Percentiles rank a stretch among this genome's conserved stretches.
Conservation (phyloP, 75 land plant species). For the Pinus taeda region DNA sequence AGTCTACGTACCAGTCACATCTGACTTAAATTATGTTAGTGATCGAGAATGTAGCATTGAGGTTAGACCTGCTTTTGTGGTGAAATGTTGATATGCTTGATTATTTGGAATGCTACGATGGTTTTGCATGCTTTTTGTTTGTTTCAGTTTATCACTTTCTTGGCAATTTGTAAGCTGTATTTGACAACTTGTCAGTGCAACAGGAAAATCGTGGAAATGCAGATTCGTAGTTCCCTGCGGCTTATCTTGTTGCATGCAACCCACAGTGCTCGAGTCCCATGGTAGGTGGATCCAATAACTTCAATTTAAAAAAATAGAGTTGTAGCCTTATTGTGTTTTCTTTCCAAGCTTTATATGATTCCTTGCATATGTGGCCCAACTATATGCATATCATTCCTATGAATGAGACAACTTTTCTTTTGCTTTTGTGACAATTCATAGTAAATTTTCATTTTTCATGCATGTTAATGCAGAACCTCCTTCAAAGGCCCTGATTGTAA, state of each 20-base stretch:
- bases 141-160: constrained; percentile 5
- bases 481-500: constrained; percentile 28
- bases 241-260: background rate
- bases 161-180: background rate
- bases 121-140: constrained; percentile 10
- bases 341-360: background rate
- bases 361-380: background rate
- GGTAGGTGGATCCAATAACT: constrained; percentile 1
- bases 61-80: background rate
- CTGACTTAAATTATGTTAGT: background rate
- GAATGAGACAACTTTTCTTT: background rate
- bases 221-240: constrained; percentile 1
- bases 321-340: background rate
- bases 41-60: background rate
- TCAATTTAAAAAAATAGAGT: background rate
- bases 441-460: background rate
- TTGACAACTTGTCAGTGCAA: constrained; percentile 5
- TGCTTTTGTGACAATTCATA: background rate
- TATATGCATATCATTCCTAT: background rate
- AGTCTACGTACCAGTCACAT: background rate
- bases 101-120: background rate
- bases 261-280: background rate
- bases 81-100: background rate
- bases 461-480: constrained; percentile 26
- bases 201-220: constrained; percentile 8